Evolutionary conservation across 257 asterid genomes (phyloP), one percentile per base, ranked within the genome.

Genomic region (Gynochthodes officinalis): DNA sequence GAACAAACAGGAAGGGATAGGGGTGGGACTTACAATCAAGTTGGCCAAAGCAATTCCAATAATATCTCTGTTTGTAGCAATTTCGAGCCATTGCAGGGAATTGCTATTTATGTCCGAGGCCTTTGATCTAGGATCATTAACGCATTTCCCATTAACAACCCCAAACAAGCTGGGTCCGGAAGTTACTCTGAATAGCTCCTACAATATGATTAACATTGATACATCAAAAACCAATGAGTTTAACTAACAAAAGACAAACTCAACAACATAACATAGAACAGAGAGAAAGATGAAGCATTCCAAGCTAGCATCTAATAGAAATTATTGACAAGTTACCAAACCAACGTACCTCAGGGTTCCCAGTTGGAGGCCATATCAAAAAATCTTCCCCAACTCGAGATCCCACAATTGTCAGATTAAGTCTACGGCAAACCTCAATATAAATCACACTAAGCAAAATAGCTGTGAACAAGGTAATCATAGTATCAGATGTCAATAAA

Each of bases 331-430:
- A 73, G 50, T 30, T 75, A 16, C 18, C 19, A 73, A 57, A 77
- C 66, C 50, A 59, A 50, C 79, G 58, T 73, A 95, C 99, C 98
- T 95, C 98, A 27, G 94, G 99, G 82, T 95, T 87, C 81, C 89
- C 92, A 1, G 96, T 89, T 71, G 80, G 87, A 73, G 98, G 99
- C 99, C 99, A 92, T 79, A 95, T 90, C 83, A 95, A 82, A 83
- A 95, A 95, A 43, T 92, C 98, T 79, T 95, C 99, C 86, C 97
- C 98, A 86, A 95, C 98, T 78, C 91, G 96, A 81, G 99, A 90
- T 78, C 98, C 97, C 74, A 92, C 92, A 73, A 95, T 88, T 53
- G 89, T 87, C 83, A 95, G 89, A 76, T 92, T 90, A 73, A 92
- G 95, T 78, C 97, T 85, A 80, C 81, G 93, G 72, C 97, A 95